A percentile compares a stretch with the other conserved stretches of the same genome.
phyloP scores from a whole-genome alignment of 2,329 filamentous ascomycete species.

The Colletotrichum caudatum region DNA sequence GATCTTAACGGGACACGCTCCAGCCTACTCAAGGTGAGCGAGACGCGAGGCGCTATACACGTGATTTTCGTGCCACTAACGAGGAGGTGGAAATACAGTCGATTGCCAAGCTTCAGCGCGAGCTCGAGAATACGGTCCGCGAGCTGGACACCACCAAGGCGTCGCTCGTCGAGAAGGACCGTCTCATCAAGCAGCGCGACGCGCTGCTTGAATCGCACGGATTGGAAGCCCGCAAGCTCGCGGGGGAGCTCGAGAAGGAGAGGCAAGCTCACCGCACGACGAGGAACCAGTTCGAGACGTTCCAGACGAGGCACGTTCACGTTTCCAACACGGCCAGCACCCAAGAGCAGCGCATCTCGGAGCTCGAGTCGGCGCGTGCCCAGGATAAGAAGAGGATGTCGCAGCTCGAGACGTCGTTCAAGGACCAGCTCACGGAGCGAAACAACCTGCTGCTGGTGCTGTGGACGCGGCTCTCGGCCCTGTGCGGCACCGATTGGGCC shows the following conservation, averaged over 20 bases:
- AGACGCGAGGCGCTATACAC: conserved; percentile 5
- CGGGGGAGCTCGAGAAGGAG: conserved; percentile 92
- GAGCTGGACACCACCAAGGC: conserved; percentile 85
- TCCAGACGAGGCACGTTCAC: conserved; percentile 88
- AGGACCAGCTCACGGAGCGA: conserved; percentile 88
- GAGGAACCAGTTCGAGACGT: conserved; percentile 87
- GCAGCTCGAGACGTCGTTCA: conserved; percentile 81
- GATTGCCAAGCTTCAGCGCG: conserved; percentile 87
- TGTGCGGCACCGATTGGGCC: conserved; percentile 93
- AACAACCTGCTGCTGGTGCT: conserved; percentile 89
- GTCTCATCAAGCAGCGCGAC: conserved; percentile 89
- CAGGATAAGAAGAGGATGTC: conserved; percentile 83
- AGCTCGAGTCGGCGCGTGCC: conserved; percentile 84
- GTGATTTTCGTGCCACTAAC: conserved; percentile 14
- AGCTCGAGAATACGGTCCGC: conserved; percentile 85
- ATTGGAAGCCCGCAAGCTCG: conserved; percentile 85
- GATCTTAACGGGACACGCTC: conserved; percentile 89
- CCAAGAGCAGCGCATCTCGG: conserved; percentile 85
- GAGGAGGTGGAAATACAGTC: conserved; percentile 61
- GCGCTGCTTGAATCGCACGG: conserved; percentile 88
- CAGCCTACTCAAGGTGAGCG: conserved; percentile 80
- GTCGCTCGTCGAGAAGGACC: conserved; percentile 88
- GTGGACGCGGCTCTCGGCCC: conserved; percentile 87
- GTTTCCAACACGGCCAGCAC: conserved; percentile 87
- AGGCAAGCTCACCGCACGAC: conserved; percentile 86